Base-by-base conservation (phyloP, 257 asterid species). In the Plantago elongata region DNA sequence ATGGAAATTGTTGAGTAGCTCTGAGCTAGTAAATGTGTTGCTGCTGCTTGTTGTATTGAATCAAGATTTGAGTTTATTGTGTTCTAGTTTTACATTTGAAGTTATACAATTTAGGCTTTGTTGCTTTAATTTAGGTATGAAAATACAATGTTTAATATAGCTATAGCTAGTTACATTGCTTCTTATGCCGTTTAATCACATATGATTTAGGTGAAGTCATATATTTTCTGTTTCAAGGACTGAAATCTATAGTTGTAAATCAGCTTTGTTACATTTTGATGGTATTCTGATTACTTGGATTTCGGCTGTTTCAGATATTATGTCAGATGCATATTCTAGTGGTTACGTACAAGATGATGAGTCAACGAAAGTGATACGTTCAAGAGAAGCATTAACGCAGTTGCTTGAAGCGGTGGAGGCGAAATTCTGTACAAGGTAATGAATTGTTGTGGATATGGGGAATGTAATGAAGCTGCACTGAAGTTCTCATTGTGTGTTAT, bases 321-420 rank as follows among this genome's bases (percentile, higher is more conserved):
- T 52, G 16, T 72, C 86, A 27, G 78, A 75, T 72, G 60, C 59
- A 34, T 65, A 70, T 68, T 64, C 49, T 46, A 50, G 30, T 48
- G 83, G 74, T 44, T 59, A 46, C 60, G 62, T 77, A 50, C 71
- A 65, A 6, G 81, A 81, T 55, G 83, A 79, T 4, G 94, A 84
- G 69, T 63, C 68, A 17, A 87, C 77, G 66, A 75, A 78, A 57
- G 75, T 69, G 7, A 74, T 75, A 63, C 76, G 57, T 61, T 61
- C 82, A 52, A 84, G 91, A 71, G 91, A 84, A 74, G 84, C 84
- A 62, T 69, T 87, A 71, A 40, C 75, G 14, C 80, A 83, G 62
- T 80, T 93, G 46, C 66, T 72, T 72, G 79, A 69, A 60, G 57
- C 74, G 73, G 85, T 82, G 73, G 95, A 89, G 67, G 72, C 94